Base-by-base conservation (phyloP, 2,329 filamentous ascomycete genomes). In the Fusarium sp. region DNA sequence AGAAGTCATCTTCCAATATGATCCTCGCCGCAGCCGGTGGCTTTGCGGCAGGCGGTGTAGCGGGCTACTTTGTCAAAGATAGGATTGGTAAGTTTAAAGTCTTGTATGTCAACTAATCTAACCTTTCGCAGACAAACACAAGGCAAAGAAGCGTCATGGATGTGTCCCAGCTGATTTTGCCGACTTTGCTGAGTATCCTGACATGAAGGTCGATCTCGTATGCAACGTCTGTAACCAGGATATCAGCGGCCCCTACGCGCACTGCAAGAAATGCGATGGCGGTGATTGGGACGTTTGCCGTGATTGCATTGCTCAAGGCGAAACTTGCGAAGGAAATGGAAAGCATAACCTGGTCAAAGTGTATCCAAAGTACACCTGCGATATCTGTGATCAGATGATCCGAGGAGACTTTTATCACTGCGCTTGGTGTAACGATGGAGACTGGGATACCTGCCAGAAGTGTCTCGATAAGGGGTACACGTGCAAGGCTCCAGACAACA, bases 91-190 rank as follows among this genome's bases (percentile, higher is more conserved):
- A 65, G 70, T 46, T 4, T 8, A 4, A 22, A 22, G 20, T 7
- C 6, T 5, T 5, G 6, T 14, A 40, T 1, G n/a, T 1, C 4
- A 10, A 4, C 14, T 17, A 2, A 17, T 22, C 46, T 40, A 49
- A 44, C 44, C 17, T 31, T 56, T 33, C 0, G 2, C 0, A 73
- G 73, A 75, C 11, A 73, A 75, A 6, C 62, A 53, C 8, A 75
- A 75, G 40, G 64, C 70, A 3, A 73, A 75, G 62, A 75, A 75
- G 12, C 58, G 64, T 12, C 70, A 75, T 6, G 72, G 73, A 5
- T 55, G 36, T 3, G 27, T 16, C 0, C 17, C 56, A 4, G 70
- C 16, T 7, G 72, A 73, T 2, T 72, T 72, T n/a, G 59, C 65
- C 2, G 61, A 69, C 20, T 73, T 75, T 6, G 14, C 38, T 4